A percentile compares a stretch with the other conserved stretches of the same genome.
These are phyloP conservation scores for Rhizophagus prolifer DNA, from an alignment of 192 early-diverging fungal species.

Conservation along the genomic window DNA sequence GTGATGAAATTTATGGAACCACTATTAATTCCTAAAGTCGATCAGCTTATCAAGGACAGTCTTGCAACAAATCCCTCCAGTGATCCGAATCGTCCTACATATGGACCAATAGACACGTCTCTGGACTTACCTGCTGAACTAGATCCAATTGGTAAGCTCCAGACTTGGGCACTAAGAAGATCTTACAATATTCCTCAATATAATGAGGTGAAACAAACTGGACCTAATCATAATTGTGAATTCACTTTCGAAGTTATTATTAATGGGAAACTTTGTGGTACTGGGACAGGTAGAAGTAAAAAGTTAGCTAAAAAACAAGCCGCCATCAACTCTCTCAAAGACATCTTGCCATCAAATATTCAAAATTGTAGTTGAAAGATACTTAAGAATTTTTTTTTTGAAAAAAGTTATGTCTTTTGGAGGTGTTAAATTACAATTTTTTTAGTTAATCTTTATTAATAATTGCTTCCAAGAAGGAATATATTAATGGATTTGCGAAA, in stretches of 20 bases:
- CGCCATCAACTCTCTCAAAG: neutral
- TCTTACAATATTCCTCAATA: neutral
- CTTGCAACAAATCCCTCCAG: neutral
- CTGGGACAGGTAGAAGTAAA: neutral
- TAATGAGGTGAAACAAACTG: too few relatives aligned
- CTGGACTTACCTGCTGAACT: neutral
- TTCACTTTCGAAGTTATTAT: neutral
- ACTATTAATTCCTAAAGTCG: neutral
- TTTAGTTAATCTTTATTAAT: too few relatives aligned
- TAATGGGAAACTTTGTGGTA: neutral
- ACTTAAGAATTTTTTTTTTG: too few relatives aligned
- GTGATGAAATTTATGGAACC: constrained; percentile 3
- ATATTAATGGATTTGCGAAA: too few relatives aligned
- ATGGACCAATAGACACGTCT: neutral
- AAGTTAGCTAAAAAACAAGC: neutral
- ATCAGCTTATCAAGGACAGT: neutral
- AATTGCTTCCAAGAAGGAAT: too few relatives aligned
- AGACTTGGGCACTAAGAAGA: constrained; percentile 1
- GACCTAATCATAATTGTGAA: neutral
- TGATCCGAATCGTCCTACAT: neutral
- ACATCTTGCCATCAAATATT: neutral
- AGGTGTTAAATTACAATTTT: too few relatives aligned
- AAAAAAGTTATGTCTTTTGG: too few relatives aligned
- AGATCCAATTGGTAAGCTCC: constrained; percentile 1
- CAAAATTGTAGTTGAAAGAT: too few relatives aligned